Conservation (phyloP, 2,329 filamentous ascomycete genomes). For the Hymenoscyphus infarciens region DNA sequence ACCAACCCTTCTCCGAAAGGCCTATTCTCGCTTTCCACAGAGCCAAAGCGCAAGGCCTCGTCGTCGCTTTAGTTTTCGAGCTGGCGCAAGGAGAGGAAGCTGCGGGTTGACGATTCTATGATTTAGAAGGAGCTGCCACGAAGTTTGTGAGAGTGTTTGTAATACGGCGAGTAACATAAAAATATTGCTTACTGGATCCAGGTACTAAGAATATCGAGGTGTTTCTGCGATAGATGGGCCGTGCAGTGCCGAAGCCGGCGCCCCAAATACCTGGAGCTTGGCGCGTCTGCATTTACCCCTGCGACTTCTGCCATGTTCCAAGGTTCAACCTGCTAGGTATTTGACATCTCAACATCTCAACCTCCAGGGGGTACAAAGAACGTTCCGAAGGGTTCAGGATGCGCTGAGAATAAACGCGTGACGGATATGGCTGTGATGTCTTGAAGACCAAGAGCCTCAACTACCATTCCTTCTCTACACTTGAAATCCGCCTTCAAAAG, state of each 20-base stretch:
- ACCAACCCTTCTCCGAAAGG: constrained; percentile 16
- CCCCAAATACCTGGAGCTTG: background rate
- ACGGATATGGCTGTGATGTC: background rate
- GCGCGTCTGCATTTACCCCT: background rate
- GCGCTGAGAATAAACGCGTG: background rate
- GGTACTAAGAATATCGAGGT: background rate
- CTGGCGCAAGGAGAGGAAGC: background rate
- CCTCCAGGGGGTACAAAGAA: background rate
- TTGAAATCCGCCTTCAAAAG: background rate
- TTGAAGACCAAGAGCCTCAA: background rate
- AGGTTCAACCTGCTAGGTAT: background rate
- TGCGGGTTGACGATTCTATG: background rate
- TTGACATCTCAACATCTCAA: background rate
- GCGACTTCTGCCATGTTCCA: background rate
- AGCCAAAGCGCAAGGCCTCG: background rate
- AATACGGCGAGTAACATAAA: background rate
- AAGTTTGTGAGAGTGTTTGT: background rate
- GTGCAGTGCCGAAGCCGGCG: background rate
- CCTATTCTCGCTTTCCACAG: constrained; percentile 1
- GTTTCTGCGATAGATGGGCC: background rate
- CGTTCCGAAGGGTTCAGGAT: background rate
- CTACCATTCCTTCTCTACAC: background rate
- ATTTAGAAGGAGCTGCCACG: background rate
- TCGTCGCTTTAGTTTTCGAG: background rate
- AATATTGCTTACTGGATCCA: background rate